Evolutionary conservation across 208 protist genomes (phyloP), one percentile per base, ranked within the genome.

Genomic region (Vickermania ingenoplastis): DNA sequence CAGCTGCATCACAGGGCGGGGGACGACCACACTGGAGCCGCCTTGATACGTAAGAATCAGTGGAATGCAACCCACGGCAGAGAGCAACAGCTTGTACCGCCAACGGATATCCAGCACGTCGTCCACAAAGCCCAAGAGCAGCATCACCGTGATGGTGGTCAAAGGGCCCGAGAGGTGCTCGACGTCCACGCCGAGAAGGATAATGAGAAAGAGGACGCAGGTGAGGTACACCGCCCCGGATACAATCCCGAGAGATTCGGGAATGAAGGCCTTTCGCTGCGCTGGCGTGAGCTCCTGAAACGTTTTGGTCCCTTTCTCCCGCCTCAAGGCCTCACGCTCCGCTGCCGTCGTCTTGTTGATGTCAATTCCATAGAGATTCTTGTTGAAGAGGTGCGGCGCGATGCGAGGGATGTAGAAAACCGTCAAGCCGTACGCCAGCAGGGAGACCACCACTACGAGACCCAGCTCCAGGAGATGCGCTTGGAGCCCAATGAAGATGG

Each of bases 121-220:
- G 78, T 99, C 99, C 11, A 97, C 97, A 70, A 99, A 99, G 50
- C 99, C 99, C 23, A 99, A 71, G 36, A 99, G 83, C 30, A 99
- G 85, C 94, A 99, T 99, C 24, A 98, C 95, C 29, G 83, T 94
- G 70, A 99, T 98, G 14, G 92, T 94, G 25, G 95, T 89, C 29
- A 99, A 69, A 0, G 92, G 88, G 1, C 96, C 95, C 5, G 68
- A 61, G 11, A 86, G 48, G 1, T 53, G 61, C 5, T 65, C 48
- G 41, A 79, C 93, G 85, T 65, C 83, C 77, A 62, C 85, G 57
- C 26, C 59, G 1, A 51, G 63, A 23, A 60, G 41, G 3, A 79
- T 63, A 14, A 78, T 50, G 29, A 81, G 26, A 55, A 94, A 59
- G 49, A 92, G 61, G 24, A 82, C 63, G 45, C 67, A 86, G 17